phyloP scores from a whole-genome alignment of 306 rosid species.

The Rosa chinensis region DNA sequence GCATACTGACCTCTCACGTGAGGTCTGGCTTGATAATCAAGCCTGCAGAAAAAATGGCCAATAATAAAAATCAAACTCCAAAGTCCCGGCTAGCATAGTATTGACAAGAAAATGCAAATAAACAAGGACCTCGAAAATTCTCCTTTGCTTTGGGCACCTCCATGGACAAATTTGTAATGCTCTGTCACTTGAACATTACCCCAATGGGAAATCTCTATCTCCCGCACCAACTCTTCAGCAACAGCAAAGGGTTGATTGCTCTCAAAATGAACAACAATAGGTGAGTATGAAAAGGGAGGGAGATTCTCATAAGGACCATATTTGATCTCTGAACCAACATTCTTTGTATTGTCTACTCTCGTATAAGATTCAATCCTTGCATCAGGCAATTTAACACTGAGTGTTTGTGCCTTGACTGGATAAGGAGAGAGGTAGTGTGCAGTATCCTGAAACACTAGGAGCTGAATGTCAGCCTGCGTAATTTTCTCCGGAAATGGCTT shows the following conservation, averaged over 20 bases:
- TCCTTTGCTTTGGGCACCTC: constrained; percentile 88
- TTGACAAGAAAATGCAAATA: constrained; percentile 14
- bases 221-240: constrained; percentile 78
- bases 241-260: constrained; percentile 87
- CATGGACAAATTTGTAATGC: constrained; percentile 80
- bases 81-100: constrained; percentile 21
- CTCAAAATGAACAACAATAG: constrained; percentile 81
- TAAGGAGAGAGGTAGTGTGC: constrained; percentile 86
- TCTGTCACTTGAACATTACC: constrained; percentile 93
- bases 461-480: constrained; percentile 84
- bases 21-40: constrained; percentile 88
- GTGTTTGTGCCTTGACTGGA: constrained; percentile 66
- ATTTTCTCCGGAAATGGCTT: constrained; percentile 88
- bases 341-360: constrained; percentile 60
- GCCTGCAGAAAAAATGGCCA: constrained; percentile 57
- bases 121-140: constrained; percentile 88
- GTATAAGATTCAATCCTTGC: constrained; percentile 88
- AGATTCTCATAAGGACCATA: constrained; percentile 84
- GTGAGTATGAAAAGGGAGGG: constrained; percentile 66
- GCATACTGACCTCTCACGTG: constrained; percentile 80
- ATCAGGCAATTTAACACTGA: constrained; percentile 74
- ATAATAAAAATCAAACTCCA: constrained; percentile 23
- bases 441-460: constrained; percentile 74
- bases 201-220: constrained; percentile 97
- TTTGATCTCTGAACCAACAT: constrained; percentile 86